phyloP scores from a whole-genome alignment of 2,329 filamentous ascomycete genomes.

The Penicillium concentricum region DNA sequence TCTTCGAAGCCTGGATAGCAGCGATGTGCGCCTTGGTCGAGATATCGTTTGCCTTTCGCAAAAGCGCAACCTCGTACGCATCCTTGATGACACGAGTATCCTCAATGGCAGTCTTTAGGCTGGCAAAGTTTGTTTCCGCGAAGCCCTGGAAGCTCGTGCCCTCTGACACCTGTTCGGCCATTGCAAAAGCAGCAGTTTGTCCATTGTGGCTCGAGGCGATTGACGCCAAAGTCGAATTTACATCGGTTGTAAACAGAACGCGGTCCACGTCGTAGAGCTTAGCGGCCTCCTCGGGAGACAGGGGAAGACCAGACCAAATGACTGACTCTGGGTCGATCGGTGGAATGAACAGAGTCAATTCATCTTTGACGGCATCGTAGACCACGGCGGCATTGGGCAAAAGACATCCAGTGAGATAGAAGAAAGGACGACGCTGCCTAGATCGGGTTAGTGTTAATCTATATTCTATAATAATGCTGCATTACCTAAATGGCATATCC shows the following conservation, averaged over 20 bases:
- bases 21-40: conserved; percentile 73
- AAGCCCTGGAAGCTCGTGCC: conserved; percentile 70
- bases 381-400: conserved; percentile 76
- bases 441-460: background rate
- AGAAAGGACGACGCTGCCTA: conserved; percentile 89
- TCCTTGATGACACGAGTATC: conserved; percentile 79
- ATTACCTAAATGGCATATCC: conserved; percentile 72
- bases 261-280: conserved; percentile 77
- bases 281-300: conserved; percentile 72
- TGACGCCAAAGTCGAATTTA: conserved; percentile 69
- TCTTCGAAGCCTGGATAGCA: conserved; percentile 64
- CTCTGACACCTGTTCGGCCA: conserved; percentile 73
- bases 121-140: conserved; percentile 59
- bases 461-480: background rate
- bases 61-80: conserved; percentile 77
- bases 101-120: conserved; percentile 72
- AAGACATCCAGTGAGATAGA: conserved; percentile 85
- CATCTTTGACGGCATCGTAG: conserved; percentile 73
- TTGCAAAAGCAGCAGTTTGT: conserved; percentile 66
- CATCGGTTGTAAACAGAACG: conserved; percentile 68
- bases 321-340: conserved; percentile 82
- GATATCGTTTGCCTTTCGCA: conserved; percentile 77
- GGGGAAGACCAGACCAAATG: conserved; percentile 88
- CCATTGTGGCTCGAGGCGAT: conserved; percentile 37
- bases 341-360: conserved; percentile 85